A percentile compares a stretch with the other conserved stretches of the same genome.
Conservation (phyloP, 176 grass and related monocot genomes). For the Leersia perrieri region DNA sequence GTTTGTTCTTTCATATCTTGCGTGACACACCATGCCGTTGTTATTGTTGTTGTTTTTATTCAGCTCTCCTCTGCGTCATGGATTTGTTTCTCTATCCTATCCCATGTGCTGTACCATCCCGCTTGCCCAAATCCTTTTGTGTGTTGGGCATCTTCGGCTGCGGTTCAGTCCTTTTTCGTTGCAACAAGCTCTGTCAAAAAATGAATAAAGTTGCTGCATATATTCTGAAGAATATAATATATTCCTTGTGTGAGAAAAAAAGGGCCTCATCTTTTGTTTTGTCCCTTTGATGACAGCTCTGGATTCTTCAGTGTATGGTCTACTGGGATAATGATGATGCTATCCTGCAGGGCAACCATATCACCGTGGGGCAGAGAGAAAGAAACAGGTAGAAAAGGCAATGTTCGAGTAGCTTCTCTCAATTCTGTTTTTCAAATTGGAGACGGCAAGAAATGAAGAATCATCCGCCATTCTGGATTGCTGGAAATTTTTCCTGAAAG, state of each 20-base stretch:
- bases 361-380: neutral
- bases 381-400: neutral
- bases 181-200: neutral
- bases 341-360: neutral
- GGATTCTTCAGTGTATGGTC: slow-evolving; percentile 39
- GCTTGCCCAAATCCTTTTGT: neutral
- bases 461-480: neutral
- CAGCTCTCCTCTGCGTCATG: neutral
- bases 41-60: neutral
- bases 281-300: slow-evolving; percentile 7
- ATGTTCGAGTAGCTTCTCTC: neutral
- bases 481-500: neutral
- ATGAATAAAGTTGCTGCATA: slow-evolving; percentile 24
- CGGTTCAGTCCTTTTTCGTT: neutral
- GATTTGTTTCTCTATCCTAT: slow-evolving; percentile 9
- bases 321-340: neutral
- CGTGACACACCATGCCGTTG: neutral
- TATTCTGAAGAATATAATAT: slow-evolving; percentile 38
- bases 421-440: neutral
- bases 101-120: neutral
- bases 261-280: neutral
- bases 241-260: slow-evolving; percentile 1
- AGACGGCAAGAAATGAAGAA: neutral
- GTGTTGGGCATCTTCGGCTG: neutral
- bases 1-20: neutral